A percentile compares a stretch with the other conserved stretches of the same genome.
Conservation (phyloP, 495 filamentous ascomycete species). For the Rhizodiscina lignyota region DNA sequence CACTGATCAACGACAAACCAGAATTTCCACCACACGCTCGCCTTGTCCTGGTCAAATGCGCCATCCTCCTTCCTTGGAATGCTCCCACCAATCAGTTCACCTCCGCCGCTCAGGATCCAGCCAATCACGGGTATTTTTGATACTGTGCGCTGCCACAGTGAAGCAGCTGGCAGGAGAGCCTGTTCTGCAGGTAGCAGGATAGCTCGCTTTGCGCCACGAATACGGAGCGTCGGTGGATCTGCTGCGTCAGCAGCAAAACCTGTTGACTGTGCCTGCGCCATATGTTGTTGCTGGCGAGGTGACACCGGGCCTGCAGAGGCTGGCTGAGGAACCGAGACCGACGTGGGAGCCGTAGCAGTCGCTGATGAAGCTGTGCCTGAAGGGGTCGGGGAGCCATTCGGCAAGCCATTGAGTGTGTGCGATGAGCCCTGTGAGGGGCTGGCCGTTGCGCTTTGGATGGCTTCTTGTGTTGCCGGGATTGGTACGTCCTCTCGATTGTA, state of each 20-base stretch:
- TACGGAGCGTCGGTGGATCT: conserved; percentile 8
- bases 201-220: conserved; percentile 15
- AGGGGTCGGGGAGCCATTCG: not conserved
- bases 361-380: conserved; percentile 39
- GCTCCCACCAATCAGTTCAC: conserved; percentile 64
- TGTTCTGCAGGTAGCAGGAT: conserved; percentile 16
- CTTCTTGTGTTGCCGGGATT: conserved; percentile 24
- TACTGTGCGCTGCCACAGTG: conserved; percentile 16
- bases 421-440: conserved; percentile 9
- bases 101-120: conserved; percentile 24
- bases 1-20: conserved; percentile 17
- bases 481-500: conserved; percentile 42
- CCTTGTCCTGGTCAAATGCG: conserved; percentile 59
- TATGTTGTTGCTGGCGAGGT: conserved; percentile 1
- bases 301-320: conserved; percentile 24
- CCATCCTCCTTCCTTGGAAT: conserved; percentile 63
- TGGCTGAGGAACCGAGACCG: not conserved
- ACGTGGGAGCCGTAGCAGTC: conserved; percentile 32
- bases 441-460: conserved; percentile 11
- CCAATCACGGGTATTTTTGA: conserved; percentile 12
- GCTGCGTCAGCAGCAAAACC: not conserved
- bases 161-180: conserved; percentile 19
- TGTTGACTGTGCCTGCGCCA: not conserved
- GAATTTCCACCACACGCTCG: conserved; percentile 58
- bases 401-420: conserved; percentile 5